Percentiles rank a stretch among this genome's conserved stretches.
Conservation (phyloP, 176 grass and related monocot genomes). For the Chrysopogon serrulatus region DNA sequence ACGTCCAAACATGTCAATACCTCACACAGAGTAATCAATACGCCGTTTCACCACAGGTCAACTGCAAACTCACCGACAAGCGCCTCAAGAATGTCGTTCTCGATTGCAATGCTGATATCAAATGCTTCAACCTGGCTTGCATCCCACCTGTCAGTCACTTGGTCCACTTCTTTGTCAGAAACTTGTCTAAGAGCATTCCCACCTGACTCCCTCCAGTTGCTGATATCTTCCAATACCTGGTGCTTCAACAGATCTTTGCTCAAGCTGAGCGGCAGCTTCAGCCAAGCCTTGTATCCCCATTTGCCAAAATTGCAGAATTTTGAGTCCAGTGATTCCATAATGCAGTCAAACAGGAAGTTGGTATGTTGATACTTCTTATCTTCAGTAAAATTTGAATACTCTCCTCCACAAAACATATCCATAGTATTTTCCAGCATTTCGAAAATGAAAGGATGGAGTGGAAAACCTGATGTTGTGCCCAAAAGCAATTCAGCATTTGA, state of each 20-base stretch:
- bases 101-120: constrained; percentile 62
- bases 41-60: constrained; percentile 22
- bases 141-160: constrained; percentile 27
- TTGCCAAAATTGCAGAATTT: constrained; percentile 56
- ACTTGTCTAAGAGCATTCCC: constrained; percentile 16
- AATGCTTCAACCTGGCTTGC: constrained; percentile 39
- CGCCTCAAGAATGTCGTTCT: constrained; percentile 53
- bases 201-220: constrained; percentile 38
- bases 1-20: constrained; percentile 3
- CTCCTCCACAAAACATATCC: constrained; percentile 3
- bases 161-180: constrained; percentile 52
- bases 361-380: constrained; percentile 32
- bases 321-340: constrained; percentile 56
- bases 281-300: constrained; percentile 54
- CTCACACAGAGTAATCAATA: neutral
- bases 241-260: constrained; percentile 39
- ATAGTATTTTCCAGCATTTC: constrained; percentile 46
- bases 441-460: constrained; percentile 42
- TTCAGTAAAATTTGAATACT: constrained; percentile 11
- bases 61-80: constrained; percentile 55
- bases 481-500: constrained; percentile 55
- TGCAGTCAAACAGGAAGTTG: constrained; percentile 77
- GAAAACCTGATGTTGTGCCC: neutral
- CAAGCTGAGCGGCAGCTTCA: constrained; percentile 18
- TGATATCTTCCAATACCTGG: constrained; percentile 46